These are phyloP conservation scores for Apiotrichum laibachii DNA, from an alignment of 1,284 basidiomycete genomes.

Conservation along the genomic window DNA sequence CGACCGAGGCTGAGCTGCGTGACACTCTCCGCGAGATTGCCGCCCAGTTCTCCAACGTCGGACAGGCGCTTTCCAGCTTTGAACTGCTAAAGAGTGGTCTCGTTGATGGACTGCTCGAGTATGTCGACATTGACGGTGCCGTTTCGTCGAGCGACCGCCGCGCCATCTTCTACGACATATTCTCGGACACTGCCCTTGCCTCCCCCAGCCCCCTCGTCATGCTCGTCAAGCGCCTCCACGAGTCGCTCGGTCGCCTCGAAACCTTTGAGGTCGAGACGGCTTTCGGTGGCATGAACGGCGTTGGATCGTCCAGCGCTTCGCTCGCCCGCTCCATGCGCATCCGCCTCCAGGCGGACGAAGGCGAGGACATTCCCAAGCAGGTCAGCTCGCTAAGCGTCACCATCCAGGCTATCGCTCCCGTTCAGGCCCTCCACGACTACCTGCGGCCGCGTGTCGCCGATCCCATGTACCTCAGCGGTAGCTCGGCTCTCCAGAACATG, in stretches of 20 bases:
- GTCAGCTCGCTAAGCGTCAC: slow-evolving; percentile 87
- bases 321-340: slow-evolving; percentile 61
- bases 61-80: slow-evolving; percentile 82
- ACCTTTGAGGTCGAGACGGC: slow-evolving; percentile 90
- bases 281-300: slow-evolving; percentile 32
- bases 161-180: slow-evolving; percentile 70
- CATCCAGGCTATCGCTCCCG: slow-evolving; percentile 93
- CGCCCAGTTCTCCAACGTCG: slow-evolving; percentile 68
- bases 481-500: slow-evolving; percentile 67
- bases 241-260: slow-evolving; percentile 87
- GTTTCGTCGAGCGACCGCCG: slow-evolving; percentile 57
- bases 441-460: slow-evolving; percentile 85
- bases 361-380: slow-evolving; percentile 77
- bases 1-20: slow-evolving; percentile 60
- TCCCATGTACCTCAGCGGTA: slow-evolving; percentile 57
- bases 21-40: slow-evolving; percentile 70
- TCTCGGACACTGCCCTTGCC: slow-evolving; percentile 60
- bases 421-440: slow-evolving; percentile 92
- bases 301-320: slow-evolving; percentile 18
- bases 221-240: slow-evolving; percentile 92
- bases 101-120: slow-evolving; percentile 79
- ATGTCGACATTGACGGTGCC: slow-evolving; percentile 66
- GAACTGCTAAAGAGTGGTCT: slow-evolving; percentile 91
- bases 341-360: slow-evolving; percentile 79
- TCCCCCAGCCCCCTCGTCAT: slow-evolving; percentile 63